Evolutionary conservation across 1,284 basidiomycete genomes (phyloP), one percentile per base, ranked within the genome.

Genomic region (Ceratobasidium sp.): DNA sequence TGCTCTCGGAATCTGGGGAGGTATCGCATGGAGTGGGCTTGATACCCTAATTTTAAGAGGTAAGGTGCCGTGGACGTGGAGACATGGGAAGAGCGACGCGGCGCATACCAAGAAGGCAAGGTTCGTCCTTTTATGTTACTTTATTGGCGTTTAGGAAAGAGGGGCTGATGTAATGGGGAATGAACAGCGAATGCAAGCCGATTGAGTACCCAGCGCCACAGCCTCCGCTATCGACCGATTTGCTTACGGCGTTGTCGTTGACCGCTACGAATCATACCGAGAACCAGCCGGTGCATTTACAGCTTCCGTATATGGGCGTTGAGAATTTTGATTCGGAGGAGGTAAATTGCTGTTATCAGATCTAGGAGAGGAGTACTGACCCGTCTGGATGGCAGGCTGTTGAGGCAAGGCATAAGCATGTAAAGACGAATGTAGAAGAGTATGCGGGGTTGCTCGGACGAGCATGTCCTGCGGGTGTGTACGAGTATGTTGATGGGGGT

Each of bases 211-310:
- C 97, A 1, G 86, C 92, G 15, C 96, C 95, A 62, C 93, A 98
- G 83, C 92, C 97, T 10, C 95, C 96, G 50, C 88, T 99, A 20
- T 97, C 95, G 7, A 99, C 98, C 56, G 97, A 99, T 84, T 89
- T 99, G 80, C 88, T 99, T 82, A 99, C 96, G 0, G 94, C 94
- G 44, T 90, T 99, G 48, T 90, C 94, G 6, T 89, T 98, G 68
- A 99, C 97, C 2, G 95, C 95, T 1, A 99, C 98, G 38, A 98
- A 98, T 85, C 98, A 99, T 83, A 92, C 95, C 20, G 97, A 99
- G 84, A 96, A 98, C 85, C 96, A 99, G 85, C 96, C 94, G 0
- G 88, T 96, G 12, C 97, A 99, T 86, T 87, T 99, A 61, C 90
- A 92, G 50, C 90, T 96, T 33, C 89, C 87, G 5, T 77, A 84